A percentile compares a stretch with the other conserved stretches of the same genome.
These are phyloP conservation scores for Cryphonectria nitschkei DNA, from an alignment of 2,329 filamentous ascomycete genomes.

Conservation along the genomic window DNA sequence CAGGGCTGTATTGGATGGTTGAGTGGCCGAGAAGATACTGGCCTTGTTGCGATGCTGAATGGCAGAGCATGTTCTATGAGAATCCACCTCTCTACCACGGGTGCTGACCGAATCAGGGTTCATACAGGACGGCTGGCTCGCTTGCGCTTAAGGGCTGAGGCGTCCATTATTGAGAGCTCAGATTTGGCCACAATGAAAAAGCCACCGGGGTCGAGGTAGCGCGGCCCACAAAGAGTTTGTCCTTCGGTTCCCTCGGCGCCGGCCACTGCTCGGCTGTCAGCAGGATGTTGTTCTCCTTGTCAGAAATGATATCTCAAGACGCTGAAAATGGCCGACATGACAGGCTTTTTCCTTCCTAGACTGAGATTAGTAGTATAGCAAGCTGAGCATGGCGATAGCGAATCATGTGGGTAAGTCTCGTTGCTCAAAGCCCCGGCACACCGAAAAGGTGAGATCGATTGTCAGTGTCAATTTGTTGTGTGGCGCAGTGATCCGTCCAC, in stretches of 20 bases:
- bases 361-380: not conserved
- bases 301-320: constrained; percentile 4
- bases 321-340: not conserved
- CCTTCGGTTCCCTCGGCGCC: constrained; percentile 16
- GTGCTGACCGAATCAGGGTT: constrained; percentile 22
- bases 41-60: constrained; percentile 25
- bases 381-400: not conserved
- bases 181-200: constrained; percentile 15
- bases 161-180: constrained; percentile 8
- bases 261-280: not conserved
- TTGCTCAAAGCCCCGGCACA: not conserved
- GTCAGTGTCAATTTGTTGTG: not conserved
- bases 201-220: constrained; percentile 11
- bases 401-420: not conserved
- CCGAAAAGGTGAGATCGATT: too few species aligned
- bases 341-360: too few species aligned
- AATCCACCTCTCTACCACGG: constrained; percentile 19
- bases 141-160: constrained; percentile 18
- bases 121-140: constrained; percentile 16
- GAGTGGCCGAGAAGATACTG: constrained; percentile 18
- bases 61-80: constrained; percentile 24
- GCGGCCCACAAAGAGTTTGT: constrained; percentile 16
- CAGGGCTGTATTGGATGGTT: constrained; percentile 29
- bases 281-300: not conserved
- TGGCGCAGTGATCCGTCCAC: not conserved